Evolutionary conservation across 345 rosid species (phyloP), one percentile per base, ranked within the genome.

Genomic region (Garcia nutans): DNA sequence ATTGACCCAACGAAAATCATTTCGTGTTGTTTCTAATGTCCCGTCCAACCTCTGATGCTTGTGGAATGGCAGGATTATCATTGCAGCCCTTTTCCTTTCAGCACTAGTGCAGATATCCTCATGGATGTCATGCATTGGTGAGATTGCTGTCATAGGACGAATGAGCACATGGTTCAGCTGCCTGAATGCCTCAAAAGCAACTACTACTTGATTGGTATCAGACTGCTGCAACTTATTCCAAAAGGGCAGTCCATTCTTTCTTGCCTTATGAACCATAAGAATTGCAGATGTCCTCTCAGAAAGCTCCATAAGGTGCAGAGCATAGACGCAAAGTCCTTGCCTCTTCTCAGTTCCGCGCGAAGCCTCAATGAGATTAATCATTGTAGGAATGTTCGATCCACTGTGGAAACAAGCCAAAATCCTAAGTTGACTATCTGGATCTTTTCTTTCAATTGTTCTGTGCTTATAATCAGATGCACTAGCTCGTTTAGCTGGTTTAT

Each of bases 251-350:
- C 97, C 99, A 8, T 91, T 93, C 78, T 81, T 91, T 49, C 96
- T 83, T 2, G 92, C 94, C 86, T 91, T 93, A 77, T 91, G 96
- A 15, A 91, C 97, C 99, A 91, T 95, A 3, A 91, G 90, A 66
- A 91, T 90, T 37, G 99, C 94, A 0, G 99, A 95, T 23, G 97
- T 72, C 79, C 97, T 88, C 84, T 95, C 97, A 0, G 99, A 89
- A 31, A 93, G 92, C 84, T 94, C 97, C 97, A 91, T 89, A 17
- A 93, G 92, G 80, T 95, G 99, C 91, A 95, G 81, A 1, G 99
- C 97, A 31, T 93, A 95, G 41, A 95, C 96, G 1, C 89, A 86
- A 13, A 95, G 85, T n/a, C 82, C 89, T 70, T 88, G 89, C 42
- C 84, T 85, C 77, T 88, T 92, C 70, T 81, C 91, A 0, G 86